Conservation (phyloP, 179 eudicot genomes). For the Spinacia oleracea region DNA sequence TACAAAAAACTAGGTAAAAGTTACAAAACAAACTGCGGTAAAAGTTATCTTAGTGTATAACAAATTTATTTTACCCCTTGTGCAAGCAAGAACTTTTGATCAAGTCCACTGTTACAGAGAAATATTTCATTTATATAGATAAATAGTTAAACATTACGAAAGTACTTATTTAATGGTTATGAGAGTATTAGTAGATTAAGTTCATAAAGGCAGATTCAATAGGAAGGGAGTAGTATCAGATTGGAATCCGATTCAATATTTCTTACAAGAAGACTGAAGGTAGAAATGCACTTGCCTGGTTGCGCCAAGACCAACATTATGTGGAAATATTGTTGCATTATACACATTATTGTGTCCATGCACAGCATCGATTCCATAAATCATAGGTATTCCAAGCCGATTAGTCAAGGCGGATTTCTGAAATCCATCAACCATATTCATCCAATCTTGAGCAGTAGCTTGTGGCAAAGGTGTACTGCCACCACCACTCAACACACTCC, state of each 20-base stretch:
- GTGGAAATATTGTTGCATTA: constrained; percentile 56
- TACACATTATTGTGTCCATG: constrained; percentile 58
- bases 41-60: too few relatives aligned
- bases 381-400: constrained; percentile 54
- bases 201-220: background rate
- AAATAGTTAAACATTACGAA: background rate
- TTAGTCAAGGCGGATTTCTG: constrained; percentile 47
- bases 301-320: constrained; percentile 55
- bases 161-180: background rate
- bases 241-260: background rate
- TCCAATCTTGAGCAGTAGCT: constrained; percentile 52
- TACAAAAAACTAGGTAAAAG: too few relatives aligned
- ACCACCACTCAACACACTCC: constrained; percentile 59
- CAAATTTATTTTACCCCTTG: too few relatives aligned
- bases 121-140: background rate
- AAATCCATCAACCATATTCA: constrained; percentile 43
- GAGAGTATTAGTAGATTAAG: background rate
- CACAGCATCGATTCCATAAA: constrained; percentile 56
- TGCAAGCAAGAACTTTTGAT: too few relatives aligned
- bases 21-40: too few relatives aligned
- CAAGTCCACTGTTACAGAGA: background rate
- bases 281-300: constrained; percentile 43
- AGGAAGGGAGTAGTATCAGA: constrained; percentile 1
- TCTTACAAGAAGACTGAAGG: constrained; percentile 7
- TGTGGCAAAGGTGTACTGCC: constrained; percentile 52